Evolutionary conservation across 257 asterid species (phyloP), one percentile per base, ranked within the genome.

Genomic region (Phtheirospermum japonicum): DNA sequence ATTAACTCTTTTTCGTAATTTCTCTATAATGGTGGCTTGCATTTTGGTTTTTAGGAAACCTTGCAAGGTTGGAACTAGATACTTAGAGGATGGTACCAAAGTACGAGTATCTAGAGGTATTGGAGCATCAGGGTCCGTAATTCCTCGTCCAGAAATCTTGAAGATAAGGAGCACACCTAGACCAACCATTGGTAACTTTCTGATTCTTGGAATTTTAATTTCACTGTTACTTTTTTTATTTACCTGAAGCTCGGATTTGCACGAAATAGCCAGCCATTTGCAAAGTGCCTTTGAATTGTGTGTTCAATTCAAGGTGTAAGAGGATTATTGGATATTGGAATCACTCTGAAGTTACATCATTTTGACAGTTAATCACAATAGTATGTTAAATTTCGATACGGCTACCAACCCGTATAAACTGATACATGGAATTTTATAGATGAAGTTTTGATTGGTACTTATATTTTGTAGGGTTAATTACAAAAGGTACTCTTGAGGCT

Each of bases 101-200:
- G 97, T 89, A 17, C 78, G 97, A 59, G 86, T 87, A 69, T 75
- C 97, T 23, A 85, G 97, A 75, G 99, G 99, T 30, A 79, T 79
- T 57, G 96, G 94, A 70, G 77, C 97, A 69, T 92, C 99, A 36
- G 95, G 81, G 42, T 82, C 97, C 63, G 76, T 92, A 28, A 77
- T 92, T 74, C 91, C 97, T 65, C 89, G 96, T 52, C 99, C 96
- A 0, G 99, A 92, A 61, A 89, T 92, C 76, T 78, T 88, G 61
- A 92, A 83, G 78, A 74, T 85, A 57, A 80, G 97, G 77, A 80
- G 77, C 53, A 86, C 93, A 26, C 95, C 99, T 67, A 77, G 97
- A 70, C 97, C 99, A 67, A 79, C 90, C 19, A 72, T 71, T 68
- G 88, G 99, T 89, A 86, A 79, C 17, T 66, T 37, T 69, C 71